A percentile compares a stretch with the other conserved stretches of the same genome.
Evolutionary conservation across 2,329 filamentous ascomycete genomes (phyloP).

Genomic region (Penicillium sp.): DNA sequence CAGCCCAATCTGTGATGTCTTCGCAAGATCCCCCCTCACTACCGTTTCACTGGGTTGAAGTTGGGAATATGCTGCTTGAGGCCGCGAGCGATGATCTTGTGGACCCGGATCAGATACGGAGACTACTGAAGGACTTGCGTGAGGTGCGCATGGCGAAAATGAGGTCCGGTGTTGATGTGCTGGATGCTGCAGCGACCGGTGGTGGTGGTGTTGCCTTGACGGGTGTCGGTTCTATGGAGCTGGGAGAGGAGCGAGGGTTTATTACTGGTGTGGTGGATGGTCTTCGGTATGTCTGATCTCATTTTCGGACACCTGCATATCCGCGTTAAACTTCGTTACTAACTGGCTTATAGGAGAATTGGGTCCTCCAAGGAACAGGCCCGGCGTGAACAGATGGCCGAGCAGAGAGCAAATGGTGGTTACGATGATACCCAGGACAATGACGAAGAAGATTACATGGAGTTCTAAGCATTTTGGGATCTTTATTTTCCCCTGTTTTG

Average conservation of each 20-base stretch:
- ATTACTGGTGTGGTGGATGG: slow-evolving; percentile 84
- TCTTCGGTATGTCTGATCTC: slow-evolving; percentile 52
- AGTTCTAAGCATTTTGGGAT: slow-evolving; percentile 35
- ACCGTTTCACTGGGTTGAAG: slow-evolving; percentile 93
- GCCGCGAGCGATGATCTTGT: slow-evolving; percentile 80
- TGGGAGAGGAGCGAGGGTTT: slow-evolving; percentile 81
- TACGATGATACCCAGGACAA: slow-evolving; percentile 51
- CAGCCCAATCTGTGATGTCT: slow-evolving; percentile 61
- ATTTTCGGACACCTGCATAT: not conserved
- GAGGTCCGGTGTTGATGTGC: slow-evolving; percentile 66
- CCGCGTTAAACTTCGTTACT: not conserved
- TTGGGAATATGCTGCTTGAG: slow-evolving; percentile 82
- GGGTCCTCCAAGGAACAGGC: slow-evolving; percentile 76
- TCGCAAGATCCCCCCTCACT: slow-evolving; percentile 46
- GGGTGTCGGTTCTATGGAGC: slow-evolving; percentile 89
- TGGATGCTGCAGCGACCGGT: slow-evolving; percentile 54
- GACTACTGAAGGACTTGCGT: slow-evolving; percentile 74
- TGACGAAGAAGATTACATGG: slow-evolving; percentile 56
- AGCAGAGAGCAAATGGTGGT: slow-evolving; percentile 56
- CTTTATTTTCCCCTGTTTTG: slow-evolving; percentile 3
- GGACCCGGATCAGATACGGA: slow-evolving; percentile 69
- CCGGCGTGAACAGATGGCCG: slow-evolving; percentile 72
- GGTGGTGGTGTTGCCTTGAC: slow-evolving; percentile 70
- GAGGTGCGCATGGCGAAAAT: slow-evolving; percentile 91
- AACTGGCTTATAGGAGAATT: slow-evolving; percentile 59